Conservation (phyloP, 192 early-diverging fungal species). For the Podila epicladia region DNA sequence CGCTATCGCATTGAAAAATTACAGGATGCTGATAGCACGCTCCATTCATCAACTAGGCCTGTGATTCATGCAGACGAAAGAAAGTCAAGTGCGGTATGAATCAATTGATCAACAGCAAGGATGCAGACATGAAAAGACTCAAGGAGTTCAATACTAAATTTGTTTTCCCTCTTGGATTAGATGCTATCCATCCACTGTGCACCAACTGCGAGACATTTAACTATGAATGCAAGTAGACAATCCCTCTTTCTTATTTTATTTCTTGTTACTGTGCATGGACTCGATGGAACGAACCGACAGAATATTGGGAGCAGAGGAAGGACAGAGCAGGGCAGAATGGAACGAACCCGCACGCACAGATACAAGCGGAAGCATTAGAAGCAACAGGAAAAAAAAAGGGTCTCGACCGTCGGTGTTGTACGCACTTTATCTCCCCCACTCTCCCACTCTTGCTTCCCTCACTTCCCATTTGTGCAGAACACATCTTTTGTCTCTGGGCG, state of each 20-base stretch:
- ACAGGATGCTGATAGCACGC: background rate
- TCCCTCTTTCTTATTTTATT: background rate
- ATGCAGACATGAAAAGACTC: background rate
- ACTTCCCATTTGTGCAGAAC: no score
- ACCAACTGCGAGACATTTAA: constrained; percentile 49
- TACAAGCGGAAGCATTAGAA: background rate
- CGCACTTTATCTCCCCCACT: no score
- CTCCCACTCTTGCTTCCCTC: no score
- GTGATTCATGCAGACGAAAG: constrained; percentile 48
- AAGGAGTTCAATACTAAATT: background rate
- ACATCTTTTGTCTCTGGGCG: no score
- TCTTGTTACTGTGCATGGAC: background rate
- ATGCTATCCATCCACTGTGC: constrained; percentile 47
- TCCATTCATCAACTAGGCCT: constrained; percentile 15
- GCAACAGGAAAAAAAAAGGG: background rate
- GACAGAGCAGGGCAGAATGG: background rate
- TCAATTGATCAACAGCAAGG: background rate
- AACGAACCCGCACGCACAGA: background rate
- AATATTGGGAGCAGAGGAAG: background rate
- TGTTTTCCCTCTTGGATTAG: background rate
- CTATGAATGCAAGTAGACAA: constrained; percentile 39
- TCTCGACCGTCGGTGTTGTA: background rate
- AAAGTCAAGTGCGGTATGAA: constrained; percentile 53
- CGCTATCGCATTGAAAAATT: no score
- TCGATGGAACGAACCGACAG: background rate